Conservation (phyloP, 345 rosid genomes). For the Turnera subulata region DNA sequence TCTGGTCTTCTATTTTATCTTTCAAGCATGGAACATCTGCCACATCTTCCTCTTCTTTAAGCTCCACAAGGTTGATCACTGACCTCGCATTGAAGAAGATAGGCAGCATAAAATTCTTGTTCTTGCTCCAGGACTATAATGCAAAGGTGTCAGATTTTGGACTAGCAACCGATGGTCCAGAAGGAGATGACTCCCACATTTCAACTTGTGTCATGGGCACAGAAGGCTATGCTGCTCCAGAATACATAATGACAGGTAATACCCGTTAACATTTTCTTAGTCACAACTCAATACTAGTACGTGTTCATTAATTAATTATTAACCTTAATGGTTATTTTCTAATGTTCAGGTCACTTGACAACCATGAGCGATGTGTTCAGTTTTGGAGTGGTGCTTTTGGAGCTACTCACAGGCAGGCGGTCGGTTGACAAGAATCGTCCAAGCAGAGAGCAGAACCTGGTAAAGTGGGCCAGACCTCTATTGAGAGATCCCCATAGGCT, state of each 20-base stretch:
- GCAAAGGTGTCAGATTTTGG: conserved; percentile 76
- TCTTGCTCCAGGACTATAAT: conserved; percentile 50
- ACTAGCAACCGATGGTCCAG: conserved; percentile 66
- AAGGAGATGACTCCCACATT: conserved; percentile 46
- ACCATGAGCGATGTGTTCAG: conserved; percentile 65
- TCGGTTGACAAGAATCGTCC: conserved; percentile 44
- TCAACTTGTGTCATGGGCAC: conserved; percentile 69
- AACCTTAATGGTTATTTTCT: neutral
- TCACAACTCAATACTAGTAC: too few relatives aligned
- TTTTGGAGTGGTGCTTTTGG: conserved; percentile 67
- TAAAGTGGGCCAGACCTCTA: conserved; percentile 60
- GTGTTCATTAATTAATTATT: neutral
- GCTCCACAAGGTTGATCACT: too few relatives aligned
- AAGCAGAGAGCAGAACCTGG: conserved; percentile 38
- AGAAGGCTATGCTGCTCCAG: conserved; percentile 73
- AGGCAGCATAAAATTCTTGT: too few relatives aligned
- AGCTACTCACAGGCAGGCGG: conserved; percentile 47
- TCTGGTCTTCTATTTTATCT: too few relatives aligned
- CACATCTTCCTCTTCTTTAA: too few relatives aligned
- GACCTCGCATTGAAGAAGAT: too few relatives aligned
- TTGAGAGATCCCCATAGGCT: conserved; percentile 41
- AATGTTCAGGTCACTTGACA: conserved; percentile 66
- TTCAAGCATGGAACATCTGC: too few relatives aligned
- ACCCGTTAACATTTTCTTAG: neutral
- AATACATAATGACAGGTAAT: conserved; percentile 54